phyloP scores from a whole-genome alignment of 2,329 filamentous ascomycete genomes.

The Camillea tinctor region DNA sequence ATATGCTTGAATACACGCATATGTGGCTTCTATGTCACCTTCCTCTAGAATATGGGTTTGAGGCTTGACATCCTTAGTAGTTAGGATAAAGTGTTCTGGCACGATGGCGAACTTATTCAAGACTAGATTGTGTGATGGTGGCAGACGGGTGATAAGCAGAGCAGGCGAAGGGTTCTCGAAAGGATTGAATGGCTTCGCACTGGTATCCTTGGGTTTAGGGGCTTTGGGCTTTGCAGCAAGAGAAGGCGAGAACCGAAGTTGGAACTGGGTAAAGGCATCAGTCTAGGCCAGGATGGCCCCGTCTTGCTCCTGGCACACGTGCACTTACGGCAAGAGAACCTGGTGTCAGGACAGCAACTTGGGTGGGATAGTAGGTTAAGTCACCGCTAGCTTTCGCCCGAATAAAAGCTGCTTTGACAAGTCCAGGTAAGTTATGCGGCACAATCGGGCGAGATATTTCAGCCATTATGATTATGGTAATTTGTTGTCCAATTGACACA shows the following conservation, averaged over 20 bases:
- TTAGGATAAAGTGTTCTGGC: slow-evolving; percentile 69
- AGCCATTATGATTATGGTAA: slow-evolving; percentile 18
- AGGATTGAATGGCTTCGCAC: slow-evolving; percentile 53
- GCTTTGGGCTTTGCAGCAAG: slow-evolving; percentile 65
- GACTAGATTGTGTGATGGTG: slow-evolving; percentile 60
- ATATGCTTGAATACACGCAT: slow-evolving; percentile 61
- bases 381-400: slow-evolving; percentile 48
- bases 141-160: slow-evolving; percentile 54
- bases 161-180: slow-evolving; percentile 60
- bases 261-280: slow-evolving; percentile 52
- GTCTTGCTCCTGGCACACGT: background rate
- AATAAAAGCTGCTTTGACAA: slow-evolving; percentile 50
- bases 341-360: slow-evolving; percentile 48
- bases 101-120: slow-evolving; percentile 76
- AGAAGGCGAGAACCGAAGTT: slow-evolving; percentile 68
- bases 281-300: background rate
- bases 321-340: slow-evolving; percentile 23
- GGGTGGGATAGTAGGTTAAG: slow-evolving; percentile 53
- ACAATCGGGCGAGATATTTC: slow-evolving; percentile 41
- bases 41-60: slow-evolving; percentile 64
- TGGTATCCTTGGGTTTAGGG: slow-evolving; percentile 37
- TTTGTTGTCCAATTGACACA: slow-evolving; percentile 3
- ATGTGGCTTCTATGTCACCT: slow-evolving; percentile 59
- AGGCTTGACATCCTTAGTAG: slow-evolving; percentile 60
- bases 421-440: slow-evolving; percentile 48